These are phyloP conservation scores for Chytridium lagenaria DNA, from an alignment of 371 early-diverging fungal genomes.

Conservation along the genomic window DNA sequence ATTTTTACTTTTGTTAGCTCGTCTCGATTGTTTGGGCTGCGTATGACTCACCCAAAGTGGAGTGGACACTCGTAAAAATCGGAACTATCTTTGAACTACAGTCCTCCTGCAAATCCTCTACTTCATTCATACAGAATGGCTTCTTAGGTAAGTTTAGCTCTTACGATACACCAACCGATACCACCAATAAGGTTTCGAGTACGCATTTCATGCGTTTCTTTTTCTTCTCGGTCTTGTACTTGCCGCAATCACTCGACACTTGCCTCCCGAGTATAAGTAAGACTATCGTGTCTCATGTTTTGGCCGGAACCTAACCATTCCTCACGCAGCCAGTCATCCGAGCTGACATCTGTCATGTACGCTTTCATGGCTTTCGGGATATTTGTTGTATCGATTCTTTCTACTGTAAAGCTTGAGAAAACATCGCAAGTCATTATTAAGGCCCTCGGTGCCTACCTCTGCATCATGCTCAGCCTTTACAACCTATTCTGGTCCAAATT, in stretches of 20 bases:
- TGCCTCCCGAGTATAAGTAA: neutral
- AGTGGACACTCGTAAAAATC: neutral
- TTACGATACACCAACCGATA: neutral
- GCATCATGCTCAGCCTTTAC: neutral
- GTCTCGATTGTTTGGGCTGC: neutral
- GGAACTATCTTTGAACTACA: neutral
- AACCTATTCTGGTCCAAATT: neutral
- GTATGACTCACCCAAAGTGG: neutral
- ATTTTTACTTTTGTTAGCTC: neutral
- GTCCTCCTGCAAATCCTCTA: neutral
- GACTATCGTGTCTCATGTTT: neutral
- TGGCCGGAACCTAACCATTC: neutral
- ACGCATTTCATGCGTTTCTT: neutral
- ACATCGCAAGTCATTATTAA: constrained; percentile 14
- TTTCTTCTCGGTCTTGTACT: neutral
- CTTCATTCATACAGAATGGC: neutral
- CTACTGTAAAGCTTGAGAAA: neutral
- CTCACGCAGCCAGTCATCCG: neutral
- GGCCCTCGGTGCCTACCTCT: neutral
- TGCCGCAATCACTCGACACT: neutral
- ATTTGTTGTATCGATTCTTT: neutral
- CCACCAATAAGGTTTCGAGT: neutral
- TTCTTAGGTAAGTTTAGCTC: neutral
- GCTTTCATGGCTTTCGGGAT: neutral
- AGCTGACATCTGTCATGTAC: neutral